Evolutionary conservation across 2,329 filamentous ascomycete species (phyloP), one percentile per base, ranked within the genome.

Genomic region (Biscogniauxia sp.): DNA sequence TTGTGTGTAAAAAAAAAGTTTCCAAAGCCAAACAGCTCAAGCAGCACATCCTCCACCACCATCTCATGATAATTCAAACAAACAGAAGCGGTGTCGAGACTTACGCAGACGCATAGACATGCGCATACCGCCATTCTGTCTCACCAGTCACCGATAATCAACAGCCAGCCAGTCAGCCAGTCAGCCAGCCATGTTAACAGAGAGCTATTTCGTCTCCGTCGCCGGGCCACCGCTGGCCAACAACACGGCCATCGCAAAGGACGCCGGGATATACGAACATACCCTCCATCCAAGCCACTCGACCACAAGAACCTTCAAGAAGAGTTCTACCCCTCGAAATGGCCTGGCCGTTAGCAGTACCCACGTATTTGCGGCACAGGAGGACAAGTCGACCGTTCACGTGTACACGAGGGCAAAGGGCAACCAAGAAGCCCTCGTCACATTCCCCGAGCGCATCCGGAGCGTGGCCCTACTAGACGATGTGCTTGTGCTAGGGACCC

Each of bases 291-390:
- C 93, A 50, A 84, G 89, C 57, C 85, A 89, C 65, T 83, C 86
- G n/a, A 85, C 93, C 72, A 89, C 89, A 70, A 81, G 87, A 64
- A 84, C 88, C 54, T 93, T 95, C 83, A 98, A 97, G 82, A 98
- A 97, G 79, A 96, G 91, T 79, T 90, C 91, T 17, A 87, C 88
- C n/a, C 83, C 88, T 25, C 80, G 84, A 60, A 91, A 94, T 75
- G 89, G 91, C 68, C 79, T 99, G 58, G 93, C 92, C 28, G 83
- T 93, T 68, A 96, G 84, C 75, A 81, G 85, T 52, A 88, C 88
- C 20, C 95, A 99, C 74, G 83, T 98, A 53, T 99, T 97, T 74
- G 90, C 93, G 3, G 94, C 92, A 3, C 95, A 99, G 75, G 84
- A 90, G 55, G 93, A 93, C 66, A 98, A 97, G 76, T 92, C 93